Conservation (phyloP, 1,284 basidiomycete genomes). For the Mycosarcoma mackinlayi region DNA sequence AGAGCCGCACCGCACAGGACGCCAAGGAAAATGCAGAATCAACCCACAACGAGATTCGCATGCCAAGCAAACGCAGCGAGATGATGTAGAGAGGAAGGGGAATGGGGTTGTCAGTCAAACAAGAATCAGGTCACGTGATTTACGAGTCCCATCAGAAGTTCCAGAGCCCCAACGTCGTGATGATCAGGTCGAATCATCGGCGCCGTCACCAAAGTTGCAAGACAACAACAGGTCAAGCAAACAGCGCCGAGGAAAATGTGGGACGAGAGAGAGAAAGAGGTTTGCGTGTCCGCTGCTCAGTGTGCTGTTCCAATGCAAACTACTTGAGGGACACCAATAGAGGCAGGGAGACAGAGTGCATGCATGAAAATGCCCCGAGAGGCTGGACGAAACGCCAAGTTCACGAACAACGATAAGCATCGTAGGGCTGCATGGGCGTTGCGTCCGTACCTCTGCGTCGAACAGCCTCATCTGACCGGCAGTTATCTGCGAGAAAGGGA, state of each 20-base stretch:
- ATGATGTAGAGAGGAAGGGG: conserved; percentile 1
- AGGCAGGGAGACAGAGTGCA: neutral
- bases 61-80: neutral
- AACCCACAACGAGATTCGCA: neutral
- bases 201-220: neutral
- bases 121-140: conserved; percentile 29
- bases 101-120: conserved; percentile 8
- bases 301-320: conserved; percentile 16
- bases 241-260: neutral
- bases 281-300: conserved; percentile 38
- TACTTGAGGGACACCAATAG: neutral
- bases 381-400: too few relatives aligned
- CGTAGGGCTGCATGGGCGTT: neutral
- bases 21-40: conserved; percentile 1
- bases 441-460: neutral
- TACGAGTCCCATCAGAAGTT: conserved; percentile 3
- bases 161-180: neutral
- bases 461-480: neutral
- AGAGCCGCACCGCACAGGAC: neutral
- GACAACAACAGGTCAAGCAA: neutral
- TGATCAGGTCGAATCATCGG: neutral
- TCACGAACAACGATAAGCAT: too few relatives aligned
- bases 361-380: too few relatives aligned
- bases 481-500: too few relatives aligned
- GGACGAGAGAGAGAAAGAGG: neutral